Evolutionary conservation across 2,329 filamentous ascomycete species (phyloP).

Genomic region (Nigrograna mackinnonii): DNA sequence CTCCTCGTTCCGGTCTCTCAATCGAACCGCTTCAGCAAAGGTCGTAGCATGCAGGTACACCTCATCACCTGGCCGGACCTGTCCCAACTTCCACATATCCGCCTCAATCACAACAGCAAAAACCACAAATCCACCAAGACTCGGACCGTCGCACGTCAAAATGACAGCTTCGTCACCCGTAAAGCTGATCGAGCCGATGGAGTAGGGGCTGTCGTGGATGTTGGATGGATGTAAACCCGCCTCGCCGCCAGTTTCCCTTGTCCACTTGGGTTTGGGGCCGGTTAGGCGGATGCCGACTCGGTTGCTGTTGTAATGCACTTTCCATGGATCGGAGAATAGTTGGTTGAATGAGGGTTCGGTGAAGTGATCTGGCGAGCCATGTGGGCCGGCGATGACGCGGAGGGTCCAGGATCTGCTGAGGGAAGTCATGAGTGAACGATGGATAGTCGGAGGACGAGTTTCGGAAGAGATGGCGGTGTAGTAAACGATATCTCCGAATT

Average conservation of each 20-base stretch:
- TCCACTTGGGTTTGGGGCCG: slow-evolving; percentile 63
- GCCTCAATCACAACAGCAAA: slow-evolving; percentile 59
- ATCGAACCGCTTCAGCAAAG: slow-evolving; percentile 53
- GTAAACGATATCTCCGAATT: slow-evolving; percentile 57
- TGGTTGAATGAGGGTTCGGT: slow-evolving; percentile 56
- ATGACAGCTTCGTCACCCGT: slow-evolving; percentile 65
- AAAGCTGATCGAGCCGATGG: slow-evolving; percentile 62
- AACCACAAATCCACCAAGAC: slow-evolving; percentile 64
- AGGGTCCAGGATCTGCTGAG: slow-evolving; percentile 59
- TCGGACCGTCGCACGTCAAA: slow-evolving; percentile 62
- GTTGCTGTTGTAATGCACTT: slow-evolving; percentile 64
- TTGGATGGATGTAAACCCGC: slow-evolving; percentile 67
- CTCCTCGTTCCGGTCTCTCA: slow-evolving; percentile 46
- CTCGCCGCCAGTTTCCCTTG: slow-evolving; percentile 62
- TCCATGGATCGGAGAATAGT: slow-evolving; percentile 62
- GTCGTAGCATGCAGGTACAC: slow-evolving; percentile 56
- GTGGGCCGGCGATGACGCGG: slow-evolving; percentile 59
- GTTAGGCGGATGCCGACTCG: slow-evolving; percentile 64
- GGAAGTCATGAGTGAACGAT: slow-evolving; percentile 53
- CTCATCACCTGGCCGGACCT: slow-evolving; percentile 62
- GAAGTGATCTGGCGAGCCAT: slow-evolving; percentile 59
- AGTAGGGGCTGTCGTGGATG: slow-evolving; percentile 57
- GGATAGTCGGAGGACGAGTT: slow-evolving; percentile 36
- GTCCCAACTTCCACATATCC: slow-evolving; percentile 65
- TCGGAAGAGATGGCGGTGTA: slow-evolving; percentile 42